A percentile compares a stretch with the other conserved stretches of the same genome.
Evolutionary conservation across 2,329 filamentous ascomycete species (phyloP).

Genomic region (Aureobasidium sp.): DNA sequence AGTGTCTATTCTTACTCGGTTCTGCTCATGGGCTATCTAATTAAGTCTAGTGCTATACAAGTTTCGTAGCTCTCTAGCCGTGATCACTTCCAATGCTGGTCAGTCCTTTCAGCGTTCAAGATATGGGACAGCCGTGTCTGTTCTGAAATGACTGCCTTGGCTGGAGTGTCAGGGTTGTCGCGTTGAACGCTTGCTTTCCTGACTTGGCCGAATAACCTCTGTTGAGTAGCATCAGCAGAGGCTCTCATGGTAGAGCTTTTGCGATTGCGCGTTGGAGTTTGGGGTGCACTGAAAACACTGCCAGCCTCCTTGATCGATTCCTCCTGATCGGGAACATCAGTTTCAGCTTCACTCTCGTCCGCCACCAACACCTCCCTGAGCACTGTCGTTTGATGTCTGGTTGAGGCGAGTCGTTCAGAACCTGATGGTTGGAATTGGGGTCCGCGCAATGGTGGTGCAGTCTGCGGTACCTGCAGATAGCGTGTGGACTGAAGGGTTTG

Average conservation of each 20-base stretch:
- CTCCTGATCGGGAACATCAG: constrained; percentile 52
- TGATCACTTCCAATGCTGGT: neutral
- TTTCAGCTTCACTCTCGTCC: constrained; percentile 44
- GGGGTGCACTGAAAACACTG: neutral
- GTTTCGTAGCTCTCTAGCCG: neutral
- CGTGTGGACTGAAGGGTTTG: constrained; percentile 31
- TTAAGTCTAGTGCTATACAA: neutral
- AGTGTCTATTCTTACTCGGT: neutral
- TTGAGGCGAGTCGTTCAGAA: neutral
- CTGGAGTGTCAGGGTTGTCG: neutral
- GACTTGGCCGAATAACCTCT: constrained; percentile 1
- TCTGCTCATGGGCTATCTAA: neutral
- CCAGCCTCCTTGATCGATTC: constrained; percentile 46
- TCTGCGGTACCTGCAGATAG: constrained; percentile 16
- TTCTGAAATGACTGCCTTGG: neutral
- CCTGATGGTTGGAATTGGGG: neutral
- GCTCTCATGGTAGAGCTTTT: neutral
- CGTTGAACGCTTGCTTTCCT: neutral
- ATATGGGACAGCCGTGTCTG: neutral
- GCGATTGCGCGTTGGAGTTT: constrained; percentile 3
- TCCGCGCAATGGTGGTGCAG: constrained; percentile 14
- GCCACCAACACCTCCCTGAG: constrained; percentile 36
- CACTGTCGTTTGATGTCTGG: neutral
- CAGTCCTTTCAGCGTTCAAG: neutral
- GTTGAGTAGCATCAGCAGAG: neutral